Evolutionary conservation across 305 asterid genomes (phyloP).

Genomic region (Fraxinus ornus): DNA sequence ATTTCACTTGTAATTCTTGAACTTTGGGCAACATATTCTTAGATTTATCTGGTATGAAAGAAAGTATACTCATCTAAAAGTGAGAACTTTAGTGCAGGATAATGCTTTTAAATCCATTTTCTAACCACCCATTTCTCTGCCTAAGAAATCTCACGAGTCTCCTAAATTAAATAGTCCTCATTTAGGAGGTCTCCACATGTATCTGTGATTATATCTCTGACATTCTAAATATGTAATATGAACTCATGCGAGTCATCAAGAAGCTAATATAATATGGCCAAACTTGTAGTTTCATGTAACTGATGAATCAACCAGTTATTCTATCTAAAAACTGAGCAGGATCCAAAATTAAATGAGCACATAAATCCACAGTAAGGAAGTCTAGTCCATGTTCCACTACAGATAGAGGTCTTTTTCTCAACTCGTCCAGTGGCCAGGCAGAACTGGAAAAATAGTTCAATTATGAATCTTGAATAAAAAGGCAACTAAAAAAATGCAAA

Average conservation of each 20-base stretch:
- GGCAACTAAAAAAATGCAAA: background rate
- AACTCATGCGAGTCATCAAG: background rate
- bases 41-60: background rate
- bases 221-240: background rate
- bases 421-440: background rate
- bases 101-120: background rate
- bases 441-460: background rate
- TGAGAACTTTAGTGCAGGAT: background rate
- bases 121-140: background rate
- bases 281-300: background rate
- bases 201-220: background rate
- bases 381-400: background rate
- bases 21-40: background rate
- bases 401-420: background rate
- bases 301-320: background rate
- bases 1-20: background rate
- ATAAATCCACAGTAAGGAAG: background rate
- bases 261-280: background rate
- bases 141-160: background rate
- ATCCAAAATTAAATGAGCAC: conserved; percentile 8
- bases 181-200: background rate
- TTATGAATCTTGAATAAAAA: background rate
- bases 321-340: conserved; percentile 8
- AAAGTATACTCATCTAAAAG: background rate
- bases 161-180: background rate